A percentile compares a stretch with the other conserved stretches of the same genome.
Evolutionary conservation across 305 asterid genomes (phyloP).

Genomic region (Plantago coronopus): DNA sequence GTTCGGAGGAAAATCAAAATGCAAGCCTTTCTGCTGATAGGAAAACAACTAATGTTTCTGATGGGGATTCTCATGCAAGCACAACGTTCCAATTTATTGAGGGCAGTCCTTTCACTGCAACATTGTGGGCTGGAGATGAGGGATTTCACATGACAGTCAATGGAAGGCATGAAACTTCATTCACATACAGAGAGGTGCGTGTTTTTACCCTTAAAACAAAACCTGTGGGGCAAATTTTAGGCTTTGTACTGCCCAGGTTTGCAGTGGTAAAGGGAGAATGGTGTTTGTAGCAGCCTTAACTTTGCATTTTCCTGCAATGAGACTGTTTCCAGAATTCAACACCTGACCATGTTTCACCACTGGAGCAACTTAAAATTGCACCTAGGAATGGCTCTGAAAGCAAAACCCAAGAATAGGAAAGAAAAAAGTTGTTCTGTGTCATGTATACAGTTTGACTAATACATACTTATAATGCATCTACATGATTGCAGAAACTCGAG

Average conservation of each 20-base stretch:
- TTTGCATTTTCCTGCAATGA: too few species aligned
- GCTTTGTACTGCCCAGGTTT: too few species aligned
- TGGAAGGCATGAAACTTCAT: constrained; percentile 96
- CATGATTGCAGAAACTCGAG: constrained; percentile 69
- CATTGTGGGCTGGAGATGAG: constrained; percentile 83
- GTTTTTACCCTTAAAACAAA: not conserved
- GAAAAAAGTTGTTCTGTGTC: too few species aligned
- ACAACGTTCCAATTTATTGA: constrained; percentile 63
- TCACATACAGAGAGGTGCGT: constrained; percentile 62
- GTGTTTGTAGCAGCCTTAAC: too few species aligned
- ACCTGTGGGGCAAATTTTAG: too few species aligned
- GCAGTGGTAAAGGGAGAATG: too few species aligned
- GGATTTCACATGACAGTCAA: constrained; percentile 93
- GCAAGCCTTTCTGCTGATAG: constrained; percentile 33
- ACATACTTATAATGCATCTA: constrained; percentile 8
- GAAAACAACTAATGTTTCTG: constrained; percentile 45
- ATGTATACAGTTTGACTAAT: too few species aligned
- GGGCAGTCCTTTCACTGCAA: constrained; percentile 82
- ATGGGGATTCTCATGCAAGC: constrained; percentile 41
- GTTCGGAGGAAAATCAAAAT: constrained; percentile 33
- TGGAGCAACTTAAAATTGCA: too few species aligned
- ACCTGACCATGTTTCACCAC: too few species aligned
- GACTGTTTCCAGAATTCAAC: too few species aligned
- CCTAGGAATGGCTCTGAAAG: too few species aligned
- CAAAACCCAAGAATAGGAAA: too few species aligned